Base-by-base conservation (phyloP, 768 basidiomycete genomes). In the Boletus pseudo-olivaceus region DNA sequence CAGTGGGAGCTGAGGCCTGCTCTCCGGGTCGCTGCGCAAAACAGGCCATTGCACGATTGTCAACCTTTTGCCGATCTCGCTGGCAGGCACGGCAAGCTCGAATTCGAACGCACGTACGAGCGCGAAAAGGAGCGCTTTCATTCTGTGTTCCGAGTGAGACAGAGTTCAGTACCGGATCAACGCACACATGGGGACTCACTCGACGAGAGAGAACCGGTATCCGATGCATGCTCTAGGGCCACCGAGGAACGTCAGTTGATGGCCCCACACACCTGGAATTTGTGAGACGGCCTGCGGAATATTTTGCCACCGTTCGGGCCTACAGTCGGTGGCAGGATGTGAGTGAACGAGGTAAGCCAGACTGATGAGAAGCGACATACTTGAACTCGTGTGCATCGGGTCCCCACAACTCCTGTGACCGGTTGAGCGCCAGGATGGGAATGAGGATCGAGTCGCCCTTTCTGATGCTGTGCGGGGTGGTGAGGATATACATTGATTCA, bases 141-240 rank as follows among this genome's bases (percentile, higher is more conserved):
- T 53, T 45, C 58, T 59, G 23, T 33, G n/a, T 32, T 38, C 14
- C n/a, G n/a, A n/a, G n/a, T n/a, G n/a, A n/a, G 33, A 29, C 6
- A 8, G 12, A 14, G 23, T 2, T 45, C 32, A 27, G 32, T 11
- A 17, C 10, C 8, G 5, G 7, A 30, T 17, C 7, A 7, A 20
- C 0, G 14, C 5, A 14, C 20, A 26, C n/a, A 23, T 32, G 15
- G 9, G 6, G 34, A 75, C 81, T 45, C 57, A 83, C 81, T 84
- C 83, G 19, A 80, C 68, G 20, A 87, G 65, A 26, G 86, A 75
- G 62, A 88, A 87, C 10, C 82, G 78, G 63, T 82, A 88, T 1
- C 85, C 85, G 37, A 88, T 87, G 59, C 86, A 89, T 7, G 84
- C 77, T 30, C 78, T 75, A 17, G 82, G 80, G 2, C 87, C 87